A percentile compares a stretch with the other conserved stretches of the same genome.
phyloP scores from a whole-genome alignment of 805 yeast genomes.

The Pichia sporocuriosa region DNA sequence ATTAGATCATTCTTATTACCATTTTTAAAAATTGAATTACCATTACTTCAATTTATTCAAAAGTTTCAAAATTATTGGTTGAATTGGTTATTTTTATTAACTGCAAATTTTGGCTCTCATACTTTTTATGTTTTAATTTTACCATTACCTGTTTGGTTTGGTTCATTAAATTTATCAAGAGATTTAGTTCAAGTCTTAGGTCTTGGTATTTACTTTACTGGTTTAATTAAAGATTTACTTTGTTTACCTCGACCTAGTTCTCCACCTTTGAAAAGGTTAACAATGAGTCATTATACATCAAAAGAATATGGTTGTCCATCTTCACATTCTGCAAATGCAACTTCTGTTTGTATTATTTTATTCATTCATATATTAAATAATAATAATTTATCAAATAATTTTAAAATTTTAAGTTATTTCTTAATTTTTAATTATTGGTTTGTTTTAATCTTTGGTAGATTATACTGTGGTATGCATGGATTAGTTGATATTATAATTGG shows the following conservation, averaged over 20 bases:
- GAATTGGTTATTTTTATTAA: conserved; percentile 76
- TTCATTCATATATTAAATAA: conserved; percentile 14
- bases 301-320: conserved; percentile 94
- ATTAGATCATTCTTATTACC: conserved; percentile 51
- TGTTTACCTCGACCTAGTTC: conserved; percentile 90
- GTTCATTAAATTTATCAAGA: conserved; percentile 48
- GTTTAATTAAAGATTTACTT: conserved; percentile 72
- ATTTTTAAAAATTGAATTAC: conserved; percentile 58
- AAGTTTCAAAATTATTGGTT: conserved; percentile 39
- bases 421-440: conserved; percentile 43
- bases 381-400: too few relatives aligned
- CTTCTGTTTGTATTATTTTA: conserved; percentile 62
- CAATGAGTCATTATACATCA: conserved; percentile 85
- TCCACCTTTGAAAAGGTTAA: conserved; percentile 86
- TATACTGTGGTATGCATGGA: conserved; percentile 98
- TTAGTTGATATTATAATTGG: conserved; percentile 70
- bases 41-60: conserved; percentile 52
- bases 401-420: conserved; percentile 10
- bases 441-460: conserved; percentile 68
- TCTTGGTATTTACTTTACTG: conserved; percentile 65
- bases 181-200: conserved; percentile 58
- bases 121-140: conserved; percentile 87
- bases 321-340: conserved; percentile 91
- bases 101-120: conserved; percentile 88
- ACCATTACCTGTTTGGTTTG: conserved; percentile 83